Conservation (phyloP, 176 grass and related monocot species). For the Cenchrus fungigraminus region DNA sequence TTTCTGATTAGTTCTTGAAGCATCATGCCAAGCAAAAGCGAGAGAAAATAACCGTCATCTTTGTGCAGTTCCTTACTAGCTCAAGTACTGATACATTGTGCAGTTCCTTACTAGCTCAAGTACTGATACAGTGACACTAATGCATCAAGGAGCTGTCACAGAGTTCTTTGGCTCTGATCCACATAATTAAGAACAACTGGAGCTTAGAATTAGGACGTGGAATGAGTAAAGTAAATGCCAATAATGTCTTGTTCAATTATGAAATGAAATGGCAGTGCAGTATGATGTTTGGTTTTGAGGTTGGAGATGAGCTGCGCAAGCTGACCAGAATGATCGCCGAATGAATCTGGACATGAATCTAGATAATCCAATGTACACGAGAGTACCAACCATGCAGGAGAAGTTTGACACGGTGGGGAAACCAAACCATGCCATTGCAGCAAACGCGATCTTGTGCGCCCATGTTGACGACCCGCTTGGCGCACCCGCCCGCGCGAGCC, state of each 20-base stretch:
- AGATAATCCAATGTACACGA: not conserved
- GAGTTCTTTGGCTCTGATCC: not conserved
- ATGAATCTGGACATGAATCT: not conserved
- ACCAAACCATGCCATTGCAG: not conserved
- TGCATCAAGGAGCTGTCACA: not conserved
- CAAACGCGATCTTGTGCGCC: not conserved
- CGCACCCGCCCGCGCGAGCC: not conserved
- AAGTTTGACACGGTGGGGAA: not conserved
- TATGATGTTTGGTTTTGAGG: not conserved
- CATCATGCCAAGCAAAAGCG: not conserved
- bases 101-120: not conserved
- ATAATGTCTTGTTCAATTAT: not conserved
- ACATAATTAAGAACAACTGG: not conserved
- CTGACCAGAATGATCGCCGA: not conserved
- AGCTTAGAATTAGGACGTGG: not conserved
- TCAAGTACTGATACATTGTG: not conserved
- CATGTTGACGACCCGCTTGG: not conserved
- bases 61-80: not conserved
- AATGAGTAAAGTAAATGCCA: not conserved
- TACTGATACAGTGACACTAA: not conserved
- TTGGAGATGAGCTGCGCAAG: not conserved
- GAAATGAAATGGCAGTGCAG: slow-evolving; percentile 5
- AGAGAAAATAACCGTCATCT: not conserved
- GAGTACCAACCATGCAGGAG: not conserved
- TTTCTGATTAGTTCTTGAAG: not conserved